Base-by-base conservation (phyloP, 108 stramenopile genomes). In the Cyclostephanos tholiformis region DNA sequence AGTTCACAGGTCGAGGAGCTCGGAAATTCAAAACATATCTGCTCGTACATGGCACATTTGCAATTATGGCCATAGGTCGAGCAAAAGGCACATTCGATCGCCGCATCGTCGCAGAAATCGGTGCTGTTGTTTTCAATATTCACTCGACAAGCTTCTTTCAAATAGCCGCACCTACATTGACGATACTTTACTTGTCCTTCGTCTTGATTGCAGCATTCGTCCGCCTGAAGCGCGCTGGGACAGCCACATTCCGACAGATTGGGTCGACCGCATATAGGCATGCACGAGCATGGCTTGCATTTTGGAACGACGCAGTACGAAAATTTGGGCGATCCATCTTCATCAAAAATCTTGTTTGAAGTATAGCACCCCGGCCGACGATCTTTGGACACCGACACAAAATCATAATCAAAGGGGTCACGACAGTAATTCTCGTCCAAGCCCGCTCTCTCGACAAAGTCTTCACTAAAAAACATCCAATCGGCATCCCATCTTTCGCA, bases 251-350 rank as follows among this genome's bases (percentile, higher is more conserved):
- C 23, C 6, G 22, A 41, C 5, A 25, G 41, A 9, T 65, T 65
- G 44, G 43, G 38, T 26, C 46, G 43, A 20, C 25, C 39, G 46
- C 44, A 26, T 39, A 6, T 20, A 22, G 64, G 36, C 64, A 46
- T 65, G 26, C 64, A 65, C n/a, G 64, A 43, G 46, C 64, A 65
- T 22, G 64, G 64, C 4, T 65, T 20, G 46, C 64, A 65, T 19
- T 11, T 7, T 22, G 64, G 46, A 20, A 65, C 20, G 1, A 46
- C 39, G 14, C 64, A 65, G 2, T 26, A 3, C 13, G 44, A 46
- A 3, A 46, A 16, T 46, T 17, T 46, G 13, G 44, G 44, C 16
- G 14, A 2, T 3, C 44, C 25, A 65, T 46, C 44, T 0, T 65
- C 44, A 10, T 23, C 19, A 13, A 26, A 25, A 14, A 14, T 46